Base-by-base conservation (phyloP, 2,329 filamentous ascomycete genomes). In the Pestalotiopsis sp. region DNA sequence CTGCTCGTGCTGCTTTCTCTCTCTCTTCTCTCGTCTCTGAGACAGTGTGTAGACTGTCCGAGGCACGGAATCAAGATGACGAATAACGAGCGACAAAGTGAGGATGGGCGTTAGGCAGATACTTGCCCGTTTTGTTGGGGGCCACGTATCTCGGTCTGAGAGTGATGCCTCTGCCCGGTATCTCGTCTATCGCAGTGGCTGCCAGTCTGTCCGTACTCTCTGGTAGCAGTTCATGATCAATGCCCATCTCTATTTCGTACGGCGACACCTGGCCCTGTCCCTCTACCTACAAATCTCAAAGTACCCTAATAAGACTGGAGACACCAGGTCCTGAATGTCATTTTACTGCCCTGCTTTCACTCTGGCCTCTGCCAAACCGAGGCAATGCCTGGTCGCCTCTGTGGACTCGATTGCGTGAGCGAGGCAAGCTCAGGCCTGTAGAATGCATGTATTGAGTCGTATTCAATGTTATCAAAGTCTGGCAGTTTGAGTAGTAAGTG, bases 21-120 rank as follows among this genome's bases (percentile, higher is more conserved):
- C 17, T 11, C 20, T 52, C 5, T 5, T 52, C n/a, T 52, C 20
- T 36, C 25, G 4, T 9, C 9, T 36, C 17, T 36, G 41, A 39
- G 59, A 62, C 59, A 62, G 59, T 62, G 27, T 39, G 31, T 14
- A 20, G 59, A 20, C 59, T 6, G 31, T 36, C 13, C 14, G 9
- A 13, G 31, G 31, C 59, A 62, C 59, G 59, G 59, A 61, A 61
- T 61, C 27, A 36, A 61, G 17, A 61, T 61, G 59, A 61, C 59
- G 59, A 61, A 61, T 61, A 17, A 20, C 27, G 13, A 36, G 14
- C 5, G 31, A 36, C 27, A 27, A 39, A 61, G n/a, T 61, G 59
- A 61, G 36, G 25, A 38, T 36, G 59, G 27, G 25, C 25, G 59
- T 61, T 61, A 61, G 59, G 25, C 25, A 61, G 31, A 38, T 61